phyloP scores from a whole-genome alignment of 176 grass and related monocot genomes.

The Carex littledalei region DNA sequence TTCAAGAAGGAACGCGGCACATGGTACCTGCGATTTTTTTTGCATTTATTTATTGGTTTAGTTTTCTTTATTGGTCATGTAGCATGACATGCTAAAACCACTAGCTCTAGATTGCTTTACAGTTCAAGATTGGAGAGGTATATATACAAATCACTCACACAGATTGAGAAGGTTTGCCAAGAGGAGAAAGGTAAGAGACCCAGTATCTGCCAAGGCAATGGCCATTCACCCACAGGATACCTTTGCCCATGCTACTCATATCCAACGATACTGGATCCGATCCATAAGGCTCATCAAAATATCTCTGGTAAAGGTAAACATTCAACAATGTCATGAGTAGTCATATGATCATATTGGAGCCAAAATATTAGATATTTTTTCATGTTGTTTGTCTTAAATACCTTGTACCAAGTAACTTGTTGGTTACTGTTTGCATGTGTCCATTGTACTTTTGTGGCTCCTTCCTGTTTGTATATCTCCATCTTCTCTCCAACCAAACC shows the following conservation, averaged over 20 bases:
- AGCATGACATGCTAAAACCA: background rate
- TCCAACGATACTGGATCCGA: slow-evolving; percentile 58
- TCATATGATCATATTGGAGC: background rate
- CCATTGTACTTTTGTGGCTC: slow-evolving; percentile 41
- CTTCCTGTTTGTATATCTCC: slow-evolving; percentile 36
- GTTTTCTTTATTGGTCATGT: background rate
- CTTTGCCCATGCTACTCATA: slow-evolving; percentile 81
- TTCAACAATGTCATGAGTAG: background rate
- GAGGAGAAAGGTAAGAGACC: slow-evolving; percentile 58
- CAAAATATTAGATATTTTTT: background rate
- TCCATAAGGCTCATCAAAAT: slow-evolving; percentile 54
- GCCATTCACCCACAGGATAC: slow-evolving; percentile 84
- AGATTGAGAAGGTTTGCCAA: slow-evolving; percentile 57
- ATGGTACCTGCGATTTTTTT: slow-evolving; percentile 41
- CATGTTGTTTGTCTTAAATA: slow-evolving; percentile 1
- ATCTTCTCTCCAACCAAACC: slow-evolving; percentile 49
- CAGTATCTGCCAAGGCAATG: slow-evolving; percentile 87
- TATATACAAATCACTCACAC: slow-evolving; percentile 31
- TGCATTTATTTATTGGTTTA: background rate
- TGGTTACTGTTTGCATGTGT: slow-evolving; percentile 8
- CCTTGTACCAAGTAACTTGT: slow-evolving; percentile 73
- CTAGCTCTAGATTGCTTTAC: background rate
- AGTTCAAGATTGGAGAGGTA: background rate
- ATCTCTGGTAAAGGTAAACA: slow-evolving; percentile 32
- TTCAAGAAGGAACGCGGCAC: slow-evolving; percentile 48